These are phyloP conservation scores for Eucalyptus cloeziana DNA, from an alignment of 345 rosid genomes.

Conservation along the genomic window DNA sequence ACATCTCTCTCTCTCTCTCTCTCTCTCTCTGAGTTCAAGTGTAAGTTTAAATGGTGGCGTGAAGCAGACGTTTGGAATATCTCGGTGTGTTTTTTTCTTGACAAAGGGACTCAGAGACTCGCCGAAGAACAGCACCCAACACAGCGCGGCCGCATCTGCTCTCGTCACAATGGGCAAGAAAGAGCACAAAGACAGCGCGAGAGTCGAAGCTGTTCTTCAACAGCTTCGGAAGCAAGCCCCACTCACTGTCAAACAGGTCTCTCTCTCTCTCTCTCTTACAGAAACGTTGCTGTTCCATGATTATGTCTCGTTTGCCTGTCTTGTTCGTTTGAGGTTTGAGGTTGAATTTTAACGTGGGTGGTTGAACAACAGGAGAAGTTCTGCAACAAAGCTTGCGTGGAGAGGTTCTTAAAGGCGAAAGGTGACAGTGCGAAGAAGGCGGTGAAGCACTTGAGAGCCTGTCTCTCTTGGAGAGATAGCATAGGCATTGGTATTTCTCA, in stretches of 20 bases:
- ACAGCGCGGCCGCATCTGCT: not conserved
- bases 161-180: constrained; percentile 52
- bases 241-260: constrained; percentile 74
- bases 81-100: not conserved
- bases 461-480: constrained; percentile 86
- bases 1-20: not conserved
- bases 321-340: not conserved
- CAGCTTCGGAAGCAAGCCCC: constrained; percentile 61
- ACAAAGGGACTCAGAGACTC: not conserved
- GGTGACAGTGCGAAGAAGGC: constrained; percentile 82
- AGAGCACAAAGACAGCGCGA: constrained; percentile 19
- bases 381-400: constrained; percentile 71
- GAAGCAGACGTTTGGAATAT: constrained; percentile 42
- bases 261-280: not conserved
- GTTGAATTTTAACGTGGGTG: not conserved
- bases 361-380: constrained; percentile 75
- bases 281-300: not conserved
- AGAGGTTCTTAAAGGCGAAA: constrained; percentile 66
- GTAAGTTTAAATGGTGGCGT: constrained; percentile 43
- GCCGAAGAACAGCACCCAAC: not conserved
- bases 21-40: not conserved
- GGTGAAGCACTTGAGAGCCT: constrained; percentile 61
- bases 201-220: constrained; percentile 59
- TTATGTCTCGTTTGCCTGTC: not conserved
- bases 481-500: constrained; percentile 43